Evolutionary conservation across 225 moss, liverwort and hornwort genomes (phyloP), one percentile per base, ranked within the genome.

Genomic region (Pleurozium schreberi): DNA sequence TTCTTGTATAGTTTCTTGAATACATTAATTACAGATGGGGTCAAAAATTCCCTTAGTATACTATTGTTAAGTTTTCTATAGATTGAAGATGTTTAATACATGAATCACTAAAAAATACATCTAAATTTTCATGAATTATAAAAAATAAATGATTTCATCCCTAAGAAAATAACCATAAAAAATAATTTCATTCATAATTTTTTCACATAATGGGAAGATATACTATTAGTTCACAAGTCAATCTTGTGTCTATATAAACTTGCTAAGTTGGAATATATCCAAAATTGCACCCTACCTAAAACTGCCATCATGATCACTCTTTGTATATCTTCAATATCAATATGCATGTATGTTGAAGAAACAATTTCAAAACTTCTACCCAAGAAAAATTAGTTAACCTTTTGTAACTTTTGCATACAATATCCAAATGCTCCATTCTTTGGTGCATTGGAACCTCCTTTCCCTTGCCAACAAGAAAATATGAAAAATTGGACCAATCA

Each of bases 221-320:
- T 50, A 50, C 11, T 50, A 10, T 0, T 1, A 74, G 31, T 18
- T 74, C 18, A 30, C 2, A 45, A 73, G 18, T 10, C 2, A 43
- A 0, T 26, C 70, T 1, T 43, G 2, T 16, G n/a, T n/a, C 0
- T 31, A 0, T 18, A 17, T 47, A 31, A 18, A 76, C 5, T 21
- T 76, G 22, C 2, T 22, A 36, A 74, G n/a, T n/a, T n/a, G n/a
- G n/a, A n/a, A n/a, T n/a, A n/a, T n/a, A n/a, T 2, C 8, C 12
- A 1, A 8, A 52, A 52, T 15, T 0, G 0, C 19, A 22, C 9
- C 22, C 1, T 22, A 0, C 49, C 8, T 75, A 49, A 75, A 75
- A 34, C 1, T 2, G 3, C 5, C 50, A 13, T 22, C 50, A 13
- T 22, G 8, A 75, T 50, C 34, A 21, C 20, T 52, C 0, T 8